Percentiles rank a stretch among this genome's conserved stretches.
Conservation (phyloP, 23 red algal genomes). For the Porphyridium purpureum region DNA sequence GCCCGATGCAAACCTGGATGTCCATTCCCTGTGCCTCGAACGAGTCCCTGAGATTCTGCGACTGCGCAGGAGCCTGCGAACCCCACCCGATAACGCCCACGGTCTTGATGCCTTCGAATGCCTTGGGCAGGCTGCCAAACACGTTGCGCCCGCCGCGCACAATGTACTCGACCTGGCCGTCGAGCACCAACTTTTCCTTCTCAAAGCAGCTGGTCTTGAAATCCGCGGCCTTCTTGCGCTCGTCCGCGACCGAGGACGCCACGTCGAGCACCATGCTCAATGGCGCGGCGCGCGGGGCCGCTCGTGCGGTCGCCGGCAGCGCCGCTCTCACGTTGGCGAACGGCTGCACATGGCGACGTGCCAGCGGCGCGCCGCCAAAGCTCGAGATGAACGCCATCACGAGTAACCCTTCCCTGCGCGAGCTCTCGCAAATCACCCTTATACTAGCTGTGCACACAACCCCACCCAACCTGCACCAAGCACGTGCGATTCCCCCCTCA, state of each 20-base stretch:
- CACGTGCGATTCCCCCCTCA: too few species aligned
- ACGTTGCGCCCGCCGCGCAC: conserved; percentile 84
- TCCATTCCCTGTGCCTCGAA: conserved; percentile 56
- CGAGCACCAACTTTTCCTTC: conserved; percentile 63
- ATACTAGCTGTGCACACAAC: too few species aligned
- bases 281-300: too few species aligned
- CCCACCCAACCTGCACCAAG: too few species aligned
- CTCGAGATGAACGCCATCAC: too few species aligned
- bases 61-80: conserved; percentile 87
- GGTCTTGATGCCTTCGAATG: conserved; percentile 62
- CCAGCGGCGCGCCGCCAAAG: too few species aligned
- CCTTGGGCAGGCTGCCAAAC: conserved; percentile 33
- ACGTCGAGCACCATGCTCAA: neutral
- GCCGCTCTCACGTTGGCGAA: too few species aligned
- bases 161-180: conserved; percentile 66
- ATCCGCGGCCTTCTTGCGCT: conserved; percentile 49
- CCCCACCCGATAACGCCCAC: conserved; percentile 98
- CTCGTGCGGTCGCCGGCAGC: too few species aligned
- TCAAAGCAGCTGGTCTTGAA: conserved; percentile 67
- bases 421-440: too few species aligned
- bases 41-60: conserved; percentile 94
- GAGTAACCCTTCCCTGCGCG: too few species aligned
- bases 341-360: too few species aligned
- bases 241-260: conserved; percentile 29
- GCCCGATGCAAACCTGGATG: conserved; percentile 55